phyloP scores from a whole-genome alignment of 176 grass and related monocot genomes.

The Dactylis glomerata region DNA sequence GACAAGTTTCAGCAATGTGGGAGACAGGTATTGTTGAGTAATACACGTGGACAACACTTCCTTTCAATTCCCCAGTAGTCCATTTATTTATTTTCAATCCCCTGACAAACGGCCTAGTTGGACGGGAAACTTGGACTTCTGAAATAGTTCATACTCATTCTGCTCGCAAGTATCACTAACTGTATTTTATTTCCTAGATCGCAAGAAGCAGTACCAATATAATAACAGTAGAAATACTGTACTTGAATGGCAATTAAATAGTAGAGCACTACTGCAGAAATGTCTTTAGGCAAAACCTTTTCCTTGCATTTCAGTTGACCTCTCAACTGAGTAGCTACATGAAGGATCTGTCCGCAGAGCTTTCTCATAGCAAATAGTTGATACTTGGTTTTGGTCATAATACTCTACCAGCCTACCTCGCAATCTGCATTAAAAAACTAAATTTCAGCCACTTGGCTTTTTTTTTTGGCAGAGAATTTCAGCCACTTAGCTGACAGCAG shows the following conservation, averaged over 20 bases:
- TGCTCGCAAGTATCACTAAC: not conserved
- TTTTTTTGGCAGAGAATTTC: too few relatives aligned
- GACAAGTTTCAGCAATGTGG: not conserved
- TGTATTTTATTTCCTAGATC: not conserved
- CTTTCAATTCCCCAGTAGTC: not conserved
- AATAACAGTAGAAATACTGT: not conserved
- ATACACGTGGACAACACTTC: not conserved
- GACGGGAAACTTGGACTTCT: not conserved
- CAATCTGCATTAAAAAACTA: constrained; percentile 35
- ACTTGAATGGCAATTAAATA: not conserved
- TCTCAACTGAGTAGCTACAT: constrained; percentile 51
- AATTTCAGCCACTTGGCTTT: not conserved
- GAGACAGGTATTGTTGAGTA: not conserved
- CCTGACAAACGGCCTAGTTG: not conserved
- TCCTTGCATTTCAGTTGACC: constrained; percentile 63
- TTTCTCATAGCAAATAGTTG: constrained; percentile 64
- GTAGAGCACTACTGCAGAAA: constrained; percentile 3
- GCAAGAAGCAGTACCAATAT: not conserved
- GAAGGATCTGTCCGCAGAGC: constrained; percentile 59
- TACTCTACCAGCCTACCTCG: constrained; percentile 59
- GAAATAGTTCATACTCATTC: not conserved
- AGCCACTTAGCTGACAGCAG: not conserved
- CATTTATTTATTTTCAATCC: not conserved
- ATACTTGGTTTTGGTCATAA: constrained; percentile 47
- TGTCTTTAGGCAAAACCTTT: constrained; percentile 36